Evolutionary conservation across 331 rosid genomes (phyloP).

Genomic region (Phaseolus coccineus): DNA sequence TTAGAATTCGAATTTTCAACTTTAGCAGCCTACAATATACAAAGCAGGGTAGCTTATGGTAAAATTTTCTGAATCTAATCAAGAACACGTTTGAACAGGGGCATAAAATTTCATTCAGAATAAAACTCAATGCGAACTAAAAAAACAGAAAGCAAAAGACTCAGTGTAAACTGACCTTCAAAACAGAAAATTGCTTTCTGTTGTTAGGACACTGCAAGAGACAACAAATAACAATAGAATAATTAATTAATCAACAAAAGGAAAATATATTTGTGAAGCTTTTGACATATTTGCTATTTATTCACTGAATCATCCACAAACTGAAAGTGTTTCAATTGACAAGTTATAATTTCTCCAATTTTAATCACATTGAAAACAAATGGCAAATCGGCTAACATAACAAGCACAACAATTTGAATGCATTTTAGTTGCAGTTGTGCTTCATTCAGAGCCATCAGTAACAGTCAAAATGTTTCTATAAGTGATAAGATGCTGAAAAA

Average conservation of each 20-base stretch:
- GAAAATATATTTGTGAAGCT: not conserved
- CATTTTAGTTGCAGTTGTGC: constrained; percentile 9
- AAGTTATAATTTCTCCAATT: not conserved
- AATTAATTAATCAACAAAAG: not conserved
- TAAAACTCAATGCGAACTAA: not conserved
- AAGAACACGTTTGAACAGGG: constrained; percentile 16
- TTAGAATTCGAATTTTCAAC: constrained; percentile 73
- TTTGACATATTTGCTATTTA: constrained; percentile 7
- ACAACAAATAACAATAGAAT: constrained; percentile 35
- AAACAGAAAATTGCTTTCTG: constrained; percentile 56
- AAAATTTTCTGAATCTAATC: not conserved
- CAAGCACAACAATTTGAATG: constrained; percentile 3
- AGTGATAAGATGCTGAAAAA: constrained; percentile 20
- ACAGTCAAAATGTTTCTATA: not conserved
- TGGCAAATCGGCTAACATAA: not conserved
- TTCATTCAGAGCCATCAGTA: constrained; percentile 31
- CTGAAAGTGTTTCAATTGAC: constrained; percentile 13
- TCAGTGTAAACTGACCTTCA: constrained; percentile 45
- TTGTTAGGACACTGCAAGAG: constrained; percentile 60
- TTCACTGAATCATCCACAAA: constrained; percentile 7
- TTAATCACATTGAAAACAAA: constrained; percentile 9
- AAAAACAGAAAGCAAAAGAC: not conserved
- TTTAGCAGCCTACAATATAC: constrained; percentile 52
- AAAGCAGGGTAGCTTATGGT: constrained; percentile 30
- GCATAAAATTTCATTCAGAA: not conserved